phyloP scores from a whole-genome alignment of 2,329 filamentous ascomycete species.

The Apiospora aurea region DNA sequence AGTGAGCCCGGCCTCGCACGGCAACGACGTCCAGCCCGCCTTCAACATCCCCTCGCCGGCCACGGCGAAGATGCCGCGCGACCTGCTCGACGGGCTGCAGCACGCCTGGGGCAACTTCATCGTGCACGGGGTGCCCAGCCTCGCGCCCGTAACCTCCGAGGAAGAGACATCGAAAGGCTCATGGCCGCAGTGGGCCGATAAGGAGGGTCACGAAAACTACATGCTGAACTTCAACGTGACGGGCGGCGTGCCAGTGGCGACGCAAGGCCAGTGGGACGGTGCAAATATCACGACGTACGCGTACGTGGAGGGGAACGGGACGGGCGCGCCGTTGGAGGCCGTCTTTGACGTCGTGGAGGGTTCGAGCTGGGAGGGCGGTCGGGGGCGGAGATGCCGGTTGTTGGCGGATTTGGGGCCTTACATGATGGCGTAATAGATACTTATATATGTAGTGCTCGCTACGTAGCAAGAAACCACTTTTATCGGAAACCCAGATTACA shows the following conservation, averaged over 20 bases:
- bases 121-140: slow-evolving; percentile 48
- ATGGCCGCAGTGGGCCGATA: slow-evolving; percentile 46
- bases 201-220: slow-evolving; percentile 40
- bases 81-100: slow-evolving; percentile 47
- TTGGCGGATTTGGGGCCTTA: slow-evolving; percentile 18
- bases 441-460: background rate
- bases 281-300: slow-evolving; percentile 38
- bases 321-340: slow-evolving; percentile 31
- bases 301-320: slow-evolving; percentile 45
- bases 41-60: slow-evolving; percentile 37
- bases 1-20: slow-evolving; percentile 49
- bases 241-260: slow-evolving; percentile 43
- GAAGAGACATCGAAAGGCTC: slow-evolving; percentile 35
- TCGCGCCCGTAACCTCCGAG: slow-evolving; percentile 39
- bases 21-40: slow-evolving; percentile 46
- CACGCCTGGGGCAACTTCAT: slow-evolving; percentile 57
- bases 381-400: slow-evolving; percentile 51
- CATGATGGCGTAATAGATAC: background rate
- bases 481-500: background rate
- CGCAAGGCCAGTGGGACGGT: slow-evolving; percentile 28
- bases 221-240: slow-evolving; percentile 56
- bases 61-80: slow-evolving; percentile 32
- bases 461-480: background rate
- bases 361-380: slow-evolving; percentile 54
- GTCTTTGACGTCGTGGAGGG: slow-evolving; percentile 49